These are phyloP conservation scores for Amanita exitialis DNA, from an alignment of 768 basidiomycete genomes.

Conservation along the genomic window DNA sequence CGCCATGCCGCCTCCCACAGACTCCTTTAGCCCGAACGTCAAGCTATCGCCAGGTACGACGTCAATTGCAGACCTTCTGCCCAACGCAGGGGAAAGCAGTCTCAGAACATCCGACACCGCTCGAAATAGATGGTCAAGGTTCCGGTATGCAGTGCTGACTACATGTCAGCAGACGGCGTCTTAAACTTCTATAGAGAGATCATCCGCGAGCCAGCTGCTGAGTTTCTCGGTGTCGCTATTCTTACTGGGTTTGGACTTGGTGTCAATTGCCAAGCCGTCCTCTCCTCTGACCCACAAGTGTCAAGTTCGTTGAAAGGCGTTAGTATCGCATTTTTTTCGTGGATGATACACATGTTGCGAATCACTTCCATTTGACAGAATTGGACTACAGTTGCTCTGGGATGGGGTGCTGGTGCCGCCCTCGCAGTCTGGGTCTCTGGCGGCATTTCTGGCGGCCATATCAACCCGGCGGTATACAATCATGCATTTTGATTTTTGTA, in stretches of 20 bases:
- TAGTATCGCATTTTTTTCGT: slow-evolving; percentile 14
- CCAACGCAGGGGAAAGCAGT: neutral
- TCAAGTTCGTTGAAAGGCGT: slow-evolving; percentile 46
- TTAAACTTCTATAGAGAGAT: slow-evolving; percentile 20
- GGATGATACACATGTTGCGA: neutral
- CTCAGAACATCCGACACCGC: slow-evolving; percentile 15
- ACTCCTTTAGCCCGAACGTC: neutral
- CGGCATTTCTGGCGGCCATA: slow-evolving; percentile 65
- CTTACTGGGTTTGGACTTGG: slow-evolving; percentile 52
- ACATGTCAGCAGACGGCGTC: neutral
- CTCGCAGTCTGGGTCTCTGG: slow-evolving; percentile 61
- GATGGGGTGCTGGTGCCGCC: slow-evolving; percentile 50
- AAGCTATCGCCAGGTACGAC: neutral
- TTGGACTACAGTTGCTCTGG: slow-evolving; percentile 18
- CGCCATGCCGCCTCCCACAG: neutral
- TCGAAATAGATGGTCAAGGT: slow-evolving; percentile 46
- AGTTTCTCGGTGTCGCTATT: slow-evolving; percentile 51
- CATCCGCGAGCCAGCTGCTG: slow-evolving; percentile 51
- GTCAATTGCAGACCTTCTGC: neutral
- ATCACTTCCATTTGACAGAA: neutral
- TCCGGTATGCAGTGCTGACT: slow-evolving; percentile 28
- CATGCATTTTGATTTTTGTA: neutral
- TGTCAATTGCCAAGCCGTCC: slow-evolving; percentile 44
- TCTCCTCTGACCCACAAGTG: slow-evolving; percentile 36
- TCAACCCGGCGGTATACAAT: slow-evolving; percentile 55